phyloP scores from a whole-genome alignment of 164 flowering plant species.

The Umbellularia californica region DNA sequence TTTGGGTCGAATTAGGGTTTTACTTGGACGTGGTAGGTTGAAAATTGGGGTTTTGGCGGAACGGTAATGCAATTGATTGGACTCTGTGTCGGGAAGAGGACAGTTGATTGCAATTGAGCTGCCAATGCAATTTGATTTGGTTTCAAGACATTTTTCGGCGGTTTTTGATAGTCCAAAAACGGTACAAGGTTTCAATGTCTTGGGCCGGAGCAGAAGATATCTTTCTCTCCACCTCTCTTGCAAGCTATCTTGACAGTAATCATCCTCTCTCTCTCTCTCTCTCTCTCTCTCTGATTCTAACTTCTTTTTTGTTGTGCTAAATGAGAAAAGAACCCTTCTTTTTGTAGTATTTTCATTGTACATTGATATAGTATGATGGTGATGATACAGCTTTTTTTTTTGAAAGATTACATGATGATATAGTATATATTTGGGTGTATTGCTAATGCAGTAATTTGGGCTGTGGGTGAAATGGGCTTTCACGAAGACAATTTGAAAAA shows the following conservation, averaged over 20 bases:
- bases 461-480: too few relatives aligned
- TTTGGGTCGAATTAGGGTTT: neutral
- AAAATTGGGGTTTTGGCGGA: too few relatives aligned
- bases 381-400: too few relatives aligned
- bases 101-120: neutral
- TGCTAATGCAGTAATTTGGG: too few relatives aligned
- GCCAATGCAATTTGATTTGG: slow-evolving; percentile 29
- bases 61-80: neutral
- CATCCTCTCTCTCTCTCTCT: neutral
- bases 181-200: slow-evolving; percentile 25
- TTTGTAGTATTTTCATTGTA: neutral
- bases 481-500: too few relatives aligned
- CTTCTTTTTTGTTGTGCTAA: neutral
- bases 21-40: too few relatives aligned
- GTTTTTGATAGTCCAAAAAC: slow-evolving; percentile 13
- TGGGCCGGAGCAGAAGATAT: slow-evolving; percentile 48
- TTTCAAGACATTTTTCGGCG: slow-evolving; percentile 17
- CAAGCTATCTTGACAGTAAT: slow-evolving; percentile 50
- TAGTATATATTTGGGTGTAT: too few relatives aligned
- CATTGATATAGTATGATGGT: neutral
- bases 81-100: neutral
- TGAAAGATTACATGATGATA: too few relatives aligned
- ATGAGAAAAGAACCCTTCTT: neutral
- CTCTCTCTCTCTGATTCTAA: slow-evolving; percentile 6
- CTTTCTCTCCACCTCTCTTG: slow-evolving; percentile 46